Percentiles rank a stretch among this genome's conserved stretches.
phyloP scores from a whole-genome alignment of 805 yeast species.

The Kluyveromyces aestuarii region DNA sequence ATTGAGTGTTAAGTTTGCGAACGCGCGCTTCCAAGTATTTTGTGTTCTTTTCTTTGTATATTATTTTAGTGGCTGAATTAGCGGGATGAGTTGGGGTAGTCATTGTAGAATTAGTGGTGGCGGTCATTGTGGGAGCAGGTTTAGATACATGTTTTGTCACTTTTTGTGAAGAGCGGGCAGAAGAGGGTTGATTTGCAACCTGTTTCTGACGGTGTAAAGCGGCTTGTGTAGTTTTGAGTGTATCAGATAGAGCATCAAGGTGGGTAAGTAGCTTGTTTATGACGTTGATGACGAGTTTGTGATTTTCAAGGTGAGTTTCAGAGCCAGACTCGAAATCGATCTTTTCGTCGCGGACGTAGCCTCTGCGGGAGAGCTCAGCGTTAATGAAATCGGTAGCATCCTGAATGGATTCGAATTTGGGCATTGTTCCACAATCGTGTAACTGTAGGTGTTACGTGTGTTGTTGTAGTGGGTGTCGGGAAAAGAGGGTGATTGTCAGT shows the following conservation, averaged over 20 bases:
- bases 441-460: no score
- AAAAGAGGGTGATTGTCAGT: no score
- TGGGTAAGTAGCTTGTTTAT: slow-evolving; percentile 13
- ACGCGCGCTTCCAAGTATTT: not conserved
- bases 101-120: no score
- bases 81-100: no score
- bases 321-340: not conserved
- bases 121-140: no score
- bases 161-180: no score
- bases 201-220: no score
- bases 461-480: no score
- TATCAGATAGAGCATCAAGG: not conserved
- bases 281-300: slow-evolving; percentile 15
- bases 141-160: no score
- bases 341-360: slow-evolving; percentile 7
- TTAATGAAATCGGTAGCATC: slow-evolving; percentile 17
- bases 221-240: no score
- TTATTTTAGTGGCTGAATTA: not conserved
- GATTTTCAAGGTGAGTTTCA: slow-evolving; percentile 5
- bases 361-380: slow-evolving; percentile 11
- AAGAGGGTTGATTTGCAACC: no score
- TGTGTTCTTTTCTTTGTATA: not conserved
- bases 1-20: not conserved
- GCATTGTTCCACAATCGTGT: not conserved
- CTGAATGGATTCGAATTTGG: slow-evolving; percentile 10